These are phyloP conservation scores for Posidonia oceanica DNA, from an alignment of 116 monocot genomes.

Conservation along the genomic window DNA sequence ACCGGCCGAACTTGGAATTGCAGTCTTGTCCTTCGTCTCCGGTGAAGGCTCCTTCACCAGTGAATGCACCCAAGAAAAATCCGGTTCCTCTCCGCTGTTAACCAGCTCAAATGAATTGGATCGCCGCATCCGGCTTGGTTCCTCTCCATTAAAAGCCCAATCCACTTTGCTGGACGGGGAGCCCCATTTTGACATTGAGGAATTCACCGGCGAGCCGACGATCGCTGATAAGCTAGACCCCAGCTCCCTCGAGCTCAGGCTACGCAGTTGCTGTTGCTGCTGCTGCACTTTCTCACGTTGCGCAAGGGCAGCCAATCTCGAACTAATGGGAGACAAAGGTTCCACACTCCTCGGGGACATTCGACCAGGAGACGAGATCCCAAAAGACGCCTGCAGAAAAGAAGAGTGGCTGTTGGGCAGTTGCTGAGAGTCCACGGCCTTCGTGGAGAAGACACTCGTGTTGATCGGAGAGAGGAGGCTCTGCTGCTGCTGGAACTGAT, in stretches of 20 bases:
- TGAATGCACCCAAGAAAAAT: slow-evolving; percentile 70
- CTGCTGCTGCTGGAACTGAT: slow-evolving; percentile 44
- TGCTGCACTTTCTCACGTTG: slow-evolving; percentile 44
- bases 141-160: slow-evolving; percentile 42
- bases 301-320: slow-evolving; percentile 18
- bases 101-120: slow-evolving; percentile 19
- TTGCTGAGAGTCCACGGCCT: slow-evolving; percentile 21
- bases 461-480: slow-evolving; percentile 38
- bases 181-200: slow-evolving; percentile 38
- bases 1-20: neutral
- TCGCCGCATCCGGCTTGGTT: slow-evolving; percentile 7
- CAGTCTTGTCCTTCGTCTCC: slow-evolving; percentile 19
- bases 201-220: slow-evolving; percentile 31
- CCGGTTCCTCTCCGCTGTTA: slow-evolving; percentile 39
- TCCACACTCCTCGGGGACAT: slow-evolving; percentile 39
- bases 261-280: slow-evolving; percentile 26
- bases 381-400: slow-evolving; percentile 31
- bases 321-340: slow-evolving; percentile 31
- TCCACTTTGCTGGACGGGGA: slow-evolving; percentile 28
- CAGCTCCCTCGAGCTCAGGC: slow-evolving; percentile 46
- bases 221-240: slow-evolving; percentile 7
- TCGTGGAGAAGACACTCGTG: slow-evolving; percentile 23
- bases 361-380: slow-evolving; percentile 22
- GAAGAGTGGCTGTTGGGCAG: slow-evolving; percentile 12
- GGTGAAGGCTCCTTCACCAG: slow-evolving; percentile 37